Conservation (phyloP, 306 rosid genomes). For the Vigna reflexopilosa region DNA sequence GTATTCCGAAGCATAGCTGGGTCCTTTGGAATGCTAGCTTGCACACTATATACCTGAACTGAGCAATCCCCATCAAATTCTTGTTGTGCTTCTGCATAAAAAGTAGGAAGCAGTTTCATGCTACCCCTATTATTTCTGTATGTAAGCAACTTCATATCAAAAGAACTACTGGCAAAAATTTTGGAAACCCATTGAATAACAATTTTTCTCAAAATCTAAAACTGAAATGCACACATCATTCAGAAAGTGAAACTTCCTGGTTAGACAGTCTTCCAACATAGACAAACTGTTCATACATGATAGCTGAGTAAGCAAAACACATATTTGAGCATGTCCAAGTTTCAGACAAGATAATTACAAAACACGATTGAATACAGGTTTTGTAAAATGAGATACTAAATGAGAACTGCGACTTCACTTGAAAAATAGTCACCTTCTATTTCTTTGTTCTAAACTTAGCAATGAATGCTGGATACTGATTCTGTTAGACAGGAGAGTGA, state of each 20-base stretch:
- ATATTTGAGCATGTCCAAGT: conserved; percentile 15
- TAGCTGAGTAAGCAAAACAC: conserved; percentile 11
- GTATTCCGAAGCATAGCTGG: conserved; percentile 89
- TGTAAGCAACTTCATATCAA: conserved; percentile 23
- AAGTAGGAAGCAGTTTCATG: conserved; percentile 23
- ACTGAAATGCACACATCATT: conserved; percentile 19
- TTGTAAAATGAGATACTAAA: conserved; percentile 15
- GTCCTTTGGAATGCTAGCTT: conserved; percentile 91
- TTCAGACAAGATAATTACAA: conserved; percentile 11
- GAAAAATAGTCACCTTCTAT: conserved; percentile 1
- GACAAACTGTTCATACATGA: conserved; percentile 13
- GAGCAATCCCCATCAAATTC: conserved; percentile 88
- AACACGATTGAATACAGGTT: conserved; percentile 24
- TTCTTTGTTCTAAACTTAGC: conserved; percentile 7
- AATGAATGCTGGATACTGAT: background rate
- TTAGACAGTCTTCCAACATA: conserved; percentile 22
- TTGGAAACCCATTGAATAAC: conserved; percentile 25
- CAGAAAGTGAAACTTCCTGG: conserved; percentile 6
- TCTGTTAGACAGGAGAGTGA: too few species aligned
- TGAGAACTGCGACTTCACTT: background rate
- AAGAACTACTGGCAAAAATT: background rate
- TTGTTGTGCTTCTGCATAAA: conserved; percentile 81
- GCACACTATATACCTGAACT: conserved; percentile 91
- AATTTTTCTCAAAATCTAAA: conserved; percentile 14
- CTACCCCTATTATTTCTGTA: conserved; percentile 35